Conservation (phyloP, 495 filamentous ascomycete species). For the Aspergillus conjunctus region DNA sequence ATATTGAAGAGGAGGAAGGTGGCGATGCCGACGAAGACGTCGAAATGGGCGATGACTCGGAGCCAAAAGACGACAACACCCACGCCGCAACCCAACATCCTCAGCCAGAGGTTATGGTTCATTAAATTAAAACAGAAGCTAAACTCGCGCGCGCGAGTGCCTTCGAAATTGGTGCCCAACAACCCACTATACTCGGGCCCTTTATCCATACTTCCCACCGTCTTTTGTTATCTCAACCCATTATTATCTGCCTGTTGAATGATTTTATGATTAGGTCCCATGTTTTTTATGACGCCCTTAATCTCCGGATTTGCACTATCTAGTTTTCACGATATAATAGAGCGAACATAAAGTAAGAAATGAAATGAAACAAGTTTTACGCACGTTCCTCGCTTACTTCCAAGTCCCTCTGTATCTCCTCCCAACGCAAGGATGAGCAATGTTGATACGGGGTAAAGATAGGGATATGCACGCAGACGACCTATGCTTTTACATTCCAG, state of each 20-base stretch:
- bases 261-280: conserved; percentile 38
- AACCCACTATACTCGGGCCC: conserved; percentile 1
- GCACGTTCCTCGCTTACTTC: not conserved
- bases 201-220: conserved; percentile 6
- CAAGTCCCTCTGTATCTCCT: not conserved
- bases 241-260: conserved; percentile 22
- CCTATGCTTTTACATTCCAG: too few relatives aligned
- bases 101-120: conserved; percentile 55
- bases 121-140: conserved; percentile 34
- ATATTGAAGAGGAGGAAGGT: conserved; percentile 72
- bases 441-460: not conserved
- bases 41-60: conserved; percentile 73
- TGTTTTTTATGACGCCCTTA: conserved; percentile 38
- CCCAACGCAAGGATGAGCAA: conserved; percentile 10
- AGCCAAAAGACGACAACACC: conserved; percentile 44
- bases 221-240: not conserved
- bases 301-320: conserved; percentile 21
- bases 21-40: conserved; percentile 77
- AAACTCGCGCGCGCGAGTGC: not conserved
- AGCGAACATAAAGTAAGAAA: conserved; percentile 26
- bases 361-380: conserved; percentile 5
- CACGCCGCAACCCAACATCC: conserved; percentile 42
- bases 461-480: not conserved
- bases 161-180: conserved; percentile 5
- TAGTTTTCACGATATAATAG: conserved; percentile 35